These are phyloP conservation scores for Parastagonospora nodorum DNA, from an alignment of 2,329 filamentous ascomycete genomes.

Conservation along the genomic window DNA sequence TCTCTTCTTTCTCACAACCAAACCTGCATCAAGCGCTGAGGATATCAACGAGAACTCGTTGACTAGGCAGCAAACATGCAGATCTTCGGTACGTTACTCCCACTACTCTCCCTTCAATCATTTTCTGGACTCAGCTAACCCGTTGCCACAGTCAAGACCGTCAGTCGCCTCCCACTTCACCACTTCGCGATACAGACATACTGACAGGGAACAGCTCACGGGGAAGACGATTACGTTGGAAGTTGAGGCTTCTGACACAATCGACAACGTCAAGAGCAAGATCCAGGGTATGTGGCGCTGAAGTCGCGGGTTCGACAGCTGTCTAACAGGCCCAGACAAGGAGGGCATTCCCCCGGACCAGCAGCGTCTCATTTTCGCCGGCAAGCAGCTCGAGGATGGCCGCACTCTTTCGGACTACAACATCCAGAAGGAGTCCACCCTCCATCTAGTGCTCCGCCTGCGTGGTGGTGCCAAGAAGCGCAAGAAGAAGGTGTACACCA, in stretches of 20 bases:
- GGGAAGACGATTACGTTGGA: slow-evolving; percentile 75
- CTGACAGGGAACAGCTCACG: slow-evolving; percentile 5
- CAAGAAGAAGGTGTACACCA: slow-evolving; percentile 99
- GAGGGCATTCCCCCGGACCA: slow-evolving; percentile 99
- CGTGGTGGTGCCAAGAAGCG: slow-evolving; percentile 97
- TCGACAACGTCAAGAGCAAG: slow-evolving; percentile 99
- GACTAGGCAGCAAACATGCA: no score
- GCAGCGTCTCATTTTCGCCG: slow-evolving; percentile 99
- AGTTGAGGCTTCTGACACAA: slow-evolving; percentile 99
- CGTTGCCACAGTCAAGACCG: no score
- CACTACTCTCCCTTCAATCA: no score
- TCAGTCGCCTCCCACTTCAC: no score
- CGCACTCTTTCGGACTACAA: slow-evolving; percentile 99
- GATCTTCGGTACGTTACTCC: no score
- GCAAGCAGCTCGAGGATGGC: slow-evolving; percentile 99
- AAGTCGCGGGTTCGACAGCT: not conserved
- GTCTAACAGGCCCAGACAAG: slow-evolving; percentile 76
- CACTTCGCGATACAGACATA: no score
- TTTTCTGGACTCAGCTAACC: no score
- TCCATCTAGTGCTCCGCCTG: slow-evolving; percentile 96
- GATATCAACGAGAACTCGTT: no score
- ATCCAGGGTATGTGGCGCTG: slow-evolving; percentile 63
- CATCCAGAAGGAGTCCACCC: slow-evolving; percentile 99
- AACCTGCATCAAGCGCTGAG: no score
- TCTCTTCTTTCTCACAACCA: no score